These are phyloP conservation scores for Dactylorhiza incarnata DNA, from an alignment of 106 monocot genomes.

Conservation along the genomic window DNA sequence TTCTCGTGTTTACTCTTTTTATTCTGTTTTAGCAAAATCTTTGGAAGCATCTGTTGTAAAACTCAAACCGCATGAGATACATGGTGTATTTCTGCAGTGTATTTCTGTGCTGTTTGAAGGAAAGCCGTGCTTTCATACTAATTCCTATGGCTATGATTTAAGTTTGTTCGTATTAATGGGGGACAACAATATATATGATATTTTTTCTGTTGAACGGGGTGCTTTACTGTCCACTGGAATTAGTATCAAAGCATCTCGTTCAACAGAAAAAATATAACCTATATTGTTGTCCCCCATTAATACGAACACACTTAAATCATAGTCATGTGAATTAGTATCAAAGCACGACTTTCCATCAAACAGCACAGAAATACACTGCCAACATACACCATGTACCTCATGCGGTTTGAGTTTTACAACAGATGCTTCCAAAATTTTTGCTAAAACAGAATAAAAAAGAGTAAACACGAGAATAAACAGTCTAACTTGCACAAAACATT, in stretches of 20 bases:
- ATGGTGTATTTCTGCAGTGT: too few relatives aligned
- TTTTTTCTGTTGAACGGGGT: too few relatives aligned
- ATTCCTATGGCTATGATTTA: too few relatives aligned
- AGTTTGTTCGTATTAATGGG: too few relatives aligned
- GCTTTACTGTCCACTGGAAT: not conserved
- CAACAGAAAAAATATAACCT: constrained; percentile 40
- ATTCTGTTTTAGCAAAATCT: too few relatives aligned
- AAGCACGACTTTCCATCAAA: constrained; percentile 22
- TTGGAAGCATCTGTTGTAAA: too few relatives aligned
- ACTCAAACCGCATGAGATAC: too few relatives aligned
- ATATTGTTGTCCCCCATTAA: constrained; percentile 30
- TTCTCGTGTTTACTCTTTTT: too few relatives aligned
- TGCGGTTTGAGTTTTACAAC: constrained; percentile 27
- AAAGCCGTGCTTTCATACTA: too few relatives aligned
- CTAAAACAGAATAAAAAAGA: constrained; percentile 17
- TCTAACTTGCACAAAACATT: not conserved
- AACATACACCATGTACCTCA: constrained; percentile 56
- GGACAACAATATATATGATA: too few relatives aligned
- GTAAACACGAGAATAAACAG: not conserved
- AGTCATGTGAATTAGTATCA: constrained; percentile 4
- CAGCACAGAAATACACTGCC: constrained; percentile 55
- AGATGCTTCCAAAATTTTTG: constrained; percentile 28
- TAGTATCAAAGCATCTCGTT: constrained; percentile 61
- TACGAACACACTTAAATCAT: constrained; percentile 27
- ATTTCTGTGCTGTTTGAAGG: too few relatives aligned